Percentiles rank a stretch among this genome's conserved stretches.
phyloP scores from a whole-genome alignment of 2,329 filamentous ascomycete species.

The Cercospora sojina region DNA sequence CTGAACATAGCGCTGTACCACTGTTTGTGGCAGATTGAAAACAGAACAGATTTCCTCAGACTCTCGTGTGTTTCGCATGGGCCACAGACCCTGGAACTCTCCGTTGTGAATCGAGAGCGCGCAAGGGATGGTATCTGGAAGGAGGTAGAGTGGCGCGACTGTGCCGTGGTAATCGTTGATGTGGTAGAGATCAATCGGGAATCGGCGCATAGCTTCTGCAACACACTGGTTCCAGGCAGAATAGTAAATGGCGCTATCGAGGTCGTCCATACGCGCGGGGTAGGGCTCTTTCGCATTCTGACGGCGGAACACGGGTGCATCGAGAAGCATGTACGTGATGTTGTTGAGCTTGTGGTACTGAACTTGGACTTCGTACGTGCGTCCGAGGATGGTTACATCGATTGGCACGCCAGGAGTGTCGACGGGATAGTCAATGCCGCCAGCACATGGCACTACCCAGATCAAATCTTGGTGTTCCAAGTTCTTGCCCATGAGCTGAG shows the following conservation, averaged over 20 bases:
- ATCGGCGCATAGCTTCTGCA: slow-evolving; percentile 61
- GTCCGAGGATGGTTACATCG: slow-evolving; percentile 60
- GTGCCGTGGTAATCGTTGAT: slow-evolving; percentile 67
- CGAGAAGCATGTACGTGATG: slow-evolving; percentile 67
- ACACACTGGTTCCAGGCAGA: slow-evolving; percentile 71
- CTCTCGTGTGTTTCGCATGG: slow-evolving; percentile 62
- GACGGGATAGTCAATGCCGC: slow-evolving; percentile 62
- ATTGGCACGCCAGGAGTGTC: slow-evolving; percentile 62
- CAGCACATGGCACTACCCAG: slow-evolving; percentile 56
- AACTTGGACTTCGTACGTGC: slow-evolving; percentile 60
- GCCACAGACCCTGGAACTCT: slow-evolving; percentile 69
- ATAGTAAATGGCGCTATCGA: slow-evolving; percentile 67
- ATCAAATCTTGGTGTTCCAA: slow-evolving; percentile 64
- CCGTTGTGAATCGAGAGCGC: slow-evolving; percentile 67
- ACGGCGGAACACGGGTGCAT: slow-evolving; percentile 65
- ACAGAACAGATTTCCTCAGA: slow-evolving; percentile 63
- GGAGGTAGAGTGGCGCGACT: slow-evolving; percentile 62
- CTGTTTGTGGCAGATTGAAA: slow-evolving; percentile 59
- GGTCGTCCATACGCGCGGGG: slow-evolving; percentile 67
- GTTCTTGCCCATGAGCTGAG: slow-evolving; percentile 66
- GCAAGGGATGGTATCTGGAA: slow-evolving; percentile 61
- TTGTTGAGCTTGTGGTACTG: slow-evolving; percentile 64
- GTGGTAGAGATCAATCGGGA: slow-evolving; percentile 64
- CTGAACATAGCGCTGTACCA: slow-evolving; percentile 62
- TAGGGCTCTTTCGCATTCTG: slow-evolving; percentile 64